Base-by-base conservation (phyloP, 768 basidiomycete species). In the Cystobasidiopsis lactophilus region DNA sequence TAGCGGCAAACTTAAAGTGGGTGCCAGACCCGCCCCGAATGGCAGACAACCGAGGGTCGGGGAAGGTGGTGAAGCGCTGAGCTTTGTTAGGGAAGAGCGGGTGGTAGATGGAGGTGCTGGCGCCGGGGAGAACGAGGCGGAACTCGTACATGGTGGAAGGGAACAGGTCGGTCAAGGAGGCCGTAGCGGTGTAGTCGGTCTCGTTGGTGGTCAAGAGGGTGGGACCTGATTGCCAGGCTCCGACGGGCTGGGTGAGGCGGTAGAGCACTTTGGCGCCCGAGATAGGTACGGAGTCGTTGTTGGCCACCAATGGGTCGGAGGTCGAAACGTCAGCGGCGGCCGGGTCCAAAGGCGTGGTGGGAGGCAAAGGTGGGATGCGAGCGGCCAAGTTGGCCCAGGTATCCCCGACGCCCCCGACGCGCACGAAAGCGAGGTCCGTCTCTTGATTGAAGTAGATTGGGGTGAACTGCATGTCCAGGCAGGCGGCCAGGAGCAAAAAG, bases 101-200 rank as follows among this genome's bases (percentile, higher is more conserved):
- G 77, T 69, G 53, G 33, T 7, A 35, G 70, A 45, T 2, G 72
- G 71, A 38, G 48, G 48, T n/a, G 54, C 26, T 18, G 26, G n/a
- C 14, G 18, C 5, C 21, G 1, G 26, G 44, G 7, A 33, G 10
- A 21, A 67, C 74, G 58, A 58, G 27, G 46, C 41, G 41, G 79
- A 79, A 82, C 70, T 83, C 76, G 58, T 84, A 84, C 9, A 67
- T 60, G 1, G 78, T 81, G 50, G 68, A 71, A 0, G 82, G 79
- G 75, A 76, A 79, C 5, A 84, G 73, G n/a, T 73, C 72, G 18
- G 64, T 59, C 23, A 84, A 58, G 50, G 66, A 69, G 39, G 81
- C 33, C 29, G 60, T 40, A 31, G 59, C 56, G n/a, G 64, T 52
- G 21, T 64, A 63, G 40, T 63, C 62, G 18, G 55, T 45, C 16